These are phyloP conservation scores for Phaseolus lunatus DNA, from an alignment of 306 rosid species.

Conservation along the genomic window DNA sequence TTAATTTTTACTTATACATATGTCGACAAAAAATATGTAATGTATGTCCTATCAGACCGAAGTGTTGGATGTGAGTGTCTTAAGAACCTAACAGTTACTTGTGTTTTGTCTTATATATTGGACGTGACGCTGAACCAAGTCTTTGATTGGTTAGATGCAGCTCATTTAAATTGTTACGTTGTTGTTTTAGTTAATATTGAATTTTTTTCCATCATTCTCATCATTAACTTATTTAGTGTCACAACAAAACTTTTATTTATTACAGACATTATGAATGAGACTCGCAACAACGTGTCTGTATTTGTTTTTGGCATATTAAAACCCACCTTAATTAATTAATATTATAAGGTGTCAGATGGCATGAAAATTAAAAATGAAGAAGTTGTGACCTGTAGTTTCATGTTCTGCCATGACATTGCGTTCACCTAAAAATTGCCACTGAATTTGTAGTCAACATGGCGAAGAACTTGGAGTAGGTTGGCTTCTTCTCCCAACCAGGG, in stretches of 20 bases:
- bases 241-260: neutral
- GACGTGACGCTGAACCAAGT: no score
- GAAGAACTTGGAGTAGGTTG: constrained; percentile 13
- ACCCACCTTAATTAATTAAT: neutral
- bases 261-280: neutral
- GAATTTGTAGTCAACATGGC: constrained; percentile 17
- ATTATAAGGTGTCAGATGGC: neutral
- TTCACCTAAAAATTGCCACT: neutral
- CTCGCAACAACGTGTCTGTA: no score
- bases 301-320: neutral
- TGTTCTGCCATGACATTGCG: neutral
- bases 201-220: neutral
- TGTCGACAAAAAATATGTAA: no score
- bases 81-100: no score
- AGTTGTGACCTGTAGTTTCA: neutral
- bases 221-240: neutral
- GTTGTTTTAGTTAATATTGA: no score
- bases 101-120: neutral
- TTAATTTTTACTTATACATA: no score
- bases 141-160: no score
- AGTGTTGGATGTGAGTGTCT: no score
- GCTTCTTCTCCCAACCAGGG: constrained; percentile 3
- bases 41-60: no score
- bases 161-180: no score
- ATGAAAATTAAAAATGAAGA: neutral